phyloP scores from a whole-genome alignment of 768 basidiomycete species.

The Tricholoma flavovirens region DNA sequence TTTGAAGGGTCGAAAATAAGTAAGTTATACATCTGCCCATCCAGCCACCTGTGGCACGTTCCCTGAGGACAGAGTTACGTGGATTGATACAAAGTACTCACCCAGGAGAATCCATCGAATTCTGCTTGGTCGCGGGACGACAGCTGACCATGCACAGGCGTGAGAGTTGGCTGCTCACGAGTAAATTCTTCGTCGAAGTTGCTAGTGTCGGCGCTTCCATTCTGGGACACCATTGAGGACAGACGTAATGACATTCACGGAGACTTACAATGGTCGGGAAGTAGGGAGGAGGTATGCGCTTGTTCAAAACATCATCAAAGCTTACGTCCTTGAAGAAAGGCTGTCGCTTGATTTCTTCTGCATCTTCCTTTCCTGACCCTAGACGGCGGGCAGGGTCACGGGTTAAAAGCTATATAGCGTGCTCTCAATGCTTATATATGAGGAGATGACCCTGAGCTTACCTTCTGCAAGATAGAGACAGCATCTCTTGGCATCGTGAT shows the following conservation, averaged over 20 bases:
- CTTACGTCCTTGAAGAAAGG: constrained; percentile 98
- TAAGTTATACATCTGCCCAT: constrained; percentile 54
- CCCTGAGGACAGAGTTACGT: background rate
- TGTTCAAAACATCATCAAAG: constrained; percentile 95
- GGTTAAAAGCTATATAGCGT: constrained; percentile 65
- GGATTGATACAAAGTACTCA: constrained; percentile 23
- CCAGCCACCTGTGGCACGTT: constrained; percentile 38
- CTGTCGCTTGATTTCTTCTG: constrained; percentile 95
- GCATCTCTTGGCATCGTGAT: constrained; percentile 99
- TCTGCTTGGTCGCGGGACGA: constrained; percentile 88
- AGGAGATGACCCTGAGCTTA: constrained; percentile 23
- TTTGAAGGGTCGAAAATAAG: constrained; percentile 15
- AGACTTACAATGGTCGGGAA: constrained; percentile 87
- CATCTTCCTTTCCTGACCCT: constrained; percentile 87
- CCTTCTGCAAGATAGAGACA: constrained; percentile 93
- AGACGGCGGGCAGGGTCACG: constrained; percentile 88
- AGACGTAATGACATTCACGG: background rate
- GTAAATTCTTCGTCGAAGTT: constrained; percentile 99
- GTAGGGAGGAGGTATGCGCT: constrained; percentile 95
- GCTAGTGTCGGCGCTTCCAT: constrained; percentile 80
- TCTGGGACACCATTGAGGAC: constrained; percentile 36
- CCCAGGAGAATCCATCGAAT: constrained; percentile 98
- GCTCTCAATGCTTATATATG: background rate
- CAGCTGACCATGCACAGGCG: constrained; percentile 93
- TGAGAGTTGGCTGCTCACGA: constrained; percentile 91